A percentile compares a stretch with the other conserved stretches of the same genome.
These are phyloP conservation scores for Aspergillus oerlinghausenensis DNA, from an alignment of 2,329 filamentous ascomycete genomes.

Conservation along the genomic window DNA sequence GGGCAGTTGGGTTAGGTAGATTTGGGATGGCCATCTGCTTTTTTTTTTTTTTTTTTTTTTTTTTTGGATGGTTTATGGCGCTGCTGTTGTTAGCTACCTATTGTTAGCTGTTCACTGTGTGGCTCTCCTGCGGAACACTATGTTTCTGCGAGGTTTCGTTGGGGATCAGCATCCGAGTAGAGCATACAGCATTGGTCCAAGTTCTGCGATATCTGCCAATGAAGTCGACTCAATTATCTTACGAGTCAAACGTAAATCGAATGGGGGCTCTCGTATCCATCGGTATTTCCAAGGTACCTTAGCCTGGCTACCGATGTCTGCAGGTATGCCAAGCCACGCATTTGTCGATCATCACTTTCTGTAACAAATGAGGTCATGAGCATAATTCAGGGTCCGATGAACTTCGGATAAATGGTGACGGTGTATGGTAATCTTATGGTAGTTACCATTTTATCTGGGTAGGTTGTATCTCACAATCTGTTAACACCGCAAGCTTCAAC, in stretches of 20 bases:
- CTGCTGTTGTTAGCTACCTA: no score
- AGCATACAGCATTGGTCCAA: neutral
- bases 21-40: neutral
- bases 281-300: no score
- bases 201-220: neutral
- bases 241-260: no score
- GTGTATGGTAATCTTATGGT: neutral
- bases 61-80: neutral
- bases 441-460: neutral
- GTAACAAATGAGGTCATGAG: neutral
- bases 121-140: neutral
- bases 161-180: no score
- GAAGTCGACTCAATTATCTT: neutral
- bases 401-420: no score
- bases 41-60: neutral
- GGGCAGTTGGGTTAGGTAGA: neutral
- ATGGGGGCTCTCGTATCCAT: no score
- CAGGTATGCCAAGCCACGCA: neutral
- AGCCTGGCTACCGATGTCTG: neutral
- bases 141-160: neutral
- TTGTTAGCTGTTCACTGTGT: neutral
- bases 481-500: no score
- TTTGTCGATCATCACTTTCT: no score
- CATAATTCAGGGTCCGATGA: neutral
- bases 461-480: no score